A percentile compares a stretch with the other conserved stretches of the same genome.
Conservation (phyloP, 148 eudicot species). For the Nepenthes mirabilis region DNA sequence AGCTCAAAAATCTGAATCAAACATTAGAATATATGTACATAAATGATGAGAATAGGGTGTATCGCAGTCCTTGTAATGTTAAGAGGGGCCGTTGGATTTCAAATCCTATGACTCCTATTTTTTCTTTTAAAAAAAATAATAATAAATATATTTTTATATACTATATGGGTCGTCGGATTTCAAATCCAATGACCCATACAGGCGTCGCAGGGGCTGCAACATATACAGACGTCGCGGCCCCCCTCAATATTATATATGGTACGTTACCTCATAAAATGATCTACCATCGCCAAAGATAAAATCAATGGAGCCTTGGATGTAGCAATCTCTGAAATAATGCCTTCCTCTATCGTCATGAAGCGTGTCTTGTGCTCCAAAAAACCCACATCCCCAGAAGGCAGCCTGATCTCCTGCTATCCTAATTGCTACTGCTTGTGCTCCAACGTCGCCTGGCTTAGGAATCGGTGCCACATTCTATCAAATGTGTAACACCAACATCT, state of each 20-base stretch:
- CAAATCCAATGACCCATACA: too few species aligned
- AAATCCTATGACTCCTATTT: too few species aligned
- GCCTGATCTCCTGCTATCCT: constrained; percentile 70
- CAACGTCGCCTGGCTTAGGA: constrained; percentile 61
- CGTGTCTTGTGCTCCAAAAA: constrained; percentile 91
- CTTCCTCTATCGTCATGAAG: constrained; percentile 91
- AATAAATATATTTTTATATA: too few species aligned
- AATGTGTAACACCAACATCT: not conserved
- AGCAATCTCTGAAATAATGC: constrained; percentile 88
- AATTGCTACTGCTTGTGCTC: constrained; percentile 90
- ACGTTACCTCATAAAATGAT: constrained; percentile 67
- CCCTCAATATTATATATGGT: not conserved
- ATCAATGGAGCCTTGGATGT: constrained; percentile 86
- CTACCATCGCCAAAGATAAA: constrained; percentile 76
- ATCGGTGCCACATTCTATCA: constrained; percentile 80
- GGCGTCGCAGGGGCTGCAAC: too few species aligned
- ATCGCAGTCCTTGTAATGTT: too few species aligned
- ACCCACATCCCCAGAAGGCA: constrained; percentile 95
- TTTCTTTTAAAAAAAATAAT: too few species aligned
- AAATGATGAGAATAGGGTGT: too few species aligned
- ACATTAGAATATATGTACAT: too few species aligned
- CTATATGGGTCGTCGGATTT: not conserved
- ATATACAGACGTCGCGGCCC: not conserved
- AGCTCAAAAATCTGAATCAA: too few species aligned
- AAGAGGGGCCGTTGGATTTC: too few species aligned